Evolutionary conservation across 2,329 filamentous ascomycete species (phyloP).

Genomic region (Trichoderma breve): DNA sequence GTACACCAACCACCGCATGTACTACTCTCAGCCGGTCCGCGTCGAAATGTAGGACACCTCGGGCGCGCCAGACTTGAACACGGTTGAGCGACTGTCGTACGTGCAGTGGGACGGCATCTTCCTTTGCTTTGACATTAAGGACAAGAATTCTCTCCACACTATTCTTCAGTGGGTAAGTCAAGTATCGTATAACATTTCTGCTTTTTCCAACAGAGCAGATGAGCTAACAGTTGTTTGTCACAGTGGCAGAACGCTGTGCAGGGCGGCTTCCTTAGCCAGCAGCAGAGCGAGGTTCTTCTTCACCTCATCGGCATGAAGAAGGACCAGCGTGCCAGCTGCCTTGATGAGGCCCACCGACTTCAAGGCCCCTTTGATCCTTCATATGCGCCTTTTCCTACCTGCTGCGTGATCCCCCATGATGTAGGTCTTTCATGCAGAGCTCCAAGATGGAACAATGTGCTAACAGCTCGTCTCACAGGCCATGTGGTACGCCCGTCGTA

Average conservation of each 20-base stretch:
- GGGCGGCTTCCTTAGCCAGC: constrained; percentile 29
- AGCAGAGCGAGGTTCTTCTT: constrained; percentile 27
- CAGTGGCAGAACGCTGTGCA: constrained; percentile 34
- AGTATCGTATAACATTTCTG: not conserved
- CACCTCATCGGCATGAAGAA: constrained; percentile 38
- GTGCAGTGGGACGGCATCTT: constrained; percentile 40
- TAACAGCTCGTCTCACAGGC: constrained; percentile 27
- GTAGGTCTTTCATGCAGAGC: constrained; percentile 22
- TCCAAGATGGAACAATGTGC: not conserved
- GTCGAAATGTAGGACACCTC: constrained; percentile 43
- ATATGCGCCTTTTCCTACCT: constrained; percentile 23
- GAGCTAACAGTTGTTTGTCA: not conserved
- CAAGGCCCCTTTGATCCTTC: not conserved
- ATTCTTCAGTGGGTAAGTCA: constrained; percentile 38
- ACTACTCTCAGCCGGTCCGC: constrained; percentile 28
- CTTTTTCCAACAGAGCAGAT: not conserved
- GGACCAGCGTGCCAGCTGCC: constrained; percentile 28
- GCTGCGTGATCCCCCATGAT: constrained; percentile 33
- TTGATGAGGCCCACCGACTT: constrained; percentile 18
- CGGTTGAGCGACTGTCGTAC: constrained; percentile 35
- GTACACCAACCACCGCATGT: constrained; percentile 31
- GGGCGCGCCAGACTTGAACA: constrained; percentile 38
- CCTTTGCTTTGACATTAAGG: constrained; percentile 40
- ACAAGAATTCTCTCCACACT: constrained; percentile 34
- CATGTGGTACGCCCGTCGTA: constrained; percentile 32